These are phyloP conservation scores for Delphinella strobiligena DNA, from an alignment of 2,329 filamentous ascomycete genomes.

Conservation along the genomic window DNA sequence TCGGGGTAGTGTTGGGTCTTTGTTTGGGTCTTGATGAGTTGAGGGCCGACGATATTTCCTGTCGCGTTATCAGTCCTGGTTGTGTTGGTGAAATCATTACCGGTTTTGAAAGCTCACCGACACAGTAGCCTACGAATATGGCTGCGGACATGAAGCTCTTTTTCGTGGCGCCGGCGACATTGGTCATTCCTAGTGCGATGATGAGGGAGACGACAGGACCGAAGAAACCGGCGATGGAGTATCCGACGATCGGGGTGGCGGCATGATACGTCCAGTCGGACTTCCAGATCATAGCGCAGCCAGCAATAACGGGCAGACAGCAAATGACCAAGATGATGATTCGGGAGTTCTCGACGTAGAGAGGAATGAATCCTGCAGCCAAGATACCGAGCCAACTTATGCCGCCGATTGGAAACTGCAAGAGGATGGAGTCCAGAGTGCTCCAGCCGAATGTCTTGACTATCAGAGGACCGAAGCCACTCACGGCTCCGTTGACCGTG, in stretches of 20 bases:
- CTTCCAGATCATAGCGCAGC: conserved; percentile 66
- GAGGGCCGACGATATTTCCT: conserved; percentile 64
- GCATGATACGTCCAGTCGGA: conserved; percentile 51
- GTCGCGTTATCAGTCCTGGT: background rate
- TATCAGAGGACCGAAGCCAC: conserved; percentile 59
- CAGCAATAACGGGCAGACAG: conserved; percentile 63
- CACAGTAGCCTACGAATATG: conserved; percentile 64
- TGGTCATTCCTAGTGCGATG: conserved; percentile 48
- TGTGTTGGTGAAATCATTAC: background rate
- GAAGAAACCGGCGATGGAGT: conserved; percentile 62
- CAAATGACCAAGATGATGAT: conserved; percentile 52
- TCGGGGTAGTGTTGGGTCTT: conserved; percentile 57
- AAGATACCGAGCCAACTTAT: conserved; percentile 58
- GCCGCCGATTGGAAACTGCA: conserved; percentile 62
- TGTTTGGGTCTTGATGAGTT: conserved; percentile 55
- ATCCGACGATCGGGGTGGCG: conserved; percentile 55
- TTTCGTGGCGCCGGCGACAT: conserved; percentile 66
- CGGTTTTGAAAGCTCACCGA: conserved; percentile 19
- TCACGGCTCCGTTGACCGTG: conserved; percentile 59
- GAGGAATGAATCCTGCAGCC: conserved; percentile 51
- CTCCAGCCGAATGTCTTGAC: conserved; percentile 59
- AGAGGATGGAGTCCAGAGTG: conserved; percentile 53
- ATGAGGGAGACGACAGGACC: conserved; percentile 56
- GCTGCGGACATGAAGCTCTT: conserved; percentile 65
- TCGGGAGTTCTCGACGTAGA: conserved; percentile 49